Evolutionary conservation across 768 basidiomycete genomes (phyloP).

Genomic region (Mycena galericulata): DNA sequence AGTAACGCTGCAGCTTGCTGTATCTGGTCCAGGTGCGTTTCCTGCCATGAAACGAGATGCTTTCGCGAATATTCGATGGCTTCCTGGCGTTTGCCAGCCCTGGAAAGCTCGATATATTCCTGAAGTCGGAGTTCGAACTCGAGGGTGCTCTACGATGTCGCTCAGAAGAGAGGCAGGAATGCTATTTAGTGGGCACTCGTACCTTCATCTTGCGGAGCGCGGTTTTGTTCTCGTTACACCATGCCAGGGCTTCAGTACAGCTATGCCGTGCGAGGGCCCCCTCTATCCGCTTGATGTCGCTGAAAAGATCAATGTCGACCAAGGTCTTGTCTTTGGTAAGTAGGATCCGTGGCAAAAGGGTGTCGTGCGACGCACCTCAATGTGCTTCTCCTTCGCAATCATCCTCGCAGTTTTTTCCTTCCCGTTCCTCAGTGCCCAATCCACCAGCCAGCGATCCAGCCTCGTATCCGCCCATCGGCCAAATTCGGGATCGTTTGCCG

Average conservation of each 20-base stretch:
- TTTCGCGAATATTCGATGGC: slow-evolving; percentile 90
- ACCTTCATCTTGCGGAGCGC: slow-evolving; percentile 94
- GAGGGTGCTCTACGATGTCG: slow-evolving; percentile 79
- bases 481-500: slow-evolving; percentile 67
- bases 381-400: slow-evolving; percentile 80
- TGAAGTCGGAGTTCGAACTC: slow-evolving; percentile 97
- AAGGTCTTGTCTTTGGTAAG: slow-evolving; percentile 70
- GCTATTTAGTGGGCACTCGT: slow-evolving; percentile 17
- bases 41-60: slow-evolving; percentile 84
- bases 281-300: slow-evolving; percentile 90
- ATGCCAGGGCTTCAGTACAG: slow-evolving; percentile 90
- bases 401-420: slow-evolving; percentile 81
- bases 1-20: slow-evolving; percentile 81
- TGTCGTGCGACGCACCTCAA: slow-evolving; percentile 71
- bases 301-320: slow-evolving; percentile 93
- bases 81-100: slow-evolving; percentile 70
- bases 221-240: slow-evolving; percentile 97
- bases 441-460: slow-evolving; percentile 91
- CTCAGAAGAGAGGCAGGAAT: slow-evolving; percentile 4
- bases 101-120: slow-evolving; percentile 93
- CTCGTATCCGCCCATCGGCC: slow-evolving; percentile 83
- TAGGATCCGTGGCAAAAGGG: background rate
- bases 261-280: slow-evolving; percentile 78
- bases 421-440: slow-evolving; percentile 89
- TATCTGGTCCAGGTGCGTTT: slow-evolving; percentile 84